A percentile compares a stretch with the other conserved stretches of the same genome.
These are phyloP conservation scores for Trichosporon ovoides DNA, from an alignment of 1,284 basidiomycete genomes.

Conservation along the genomic window DNA sequence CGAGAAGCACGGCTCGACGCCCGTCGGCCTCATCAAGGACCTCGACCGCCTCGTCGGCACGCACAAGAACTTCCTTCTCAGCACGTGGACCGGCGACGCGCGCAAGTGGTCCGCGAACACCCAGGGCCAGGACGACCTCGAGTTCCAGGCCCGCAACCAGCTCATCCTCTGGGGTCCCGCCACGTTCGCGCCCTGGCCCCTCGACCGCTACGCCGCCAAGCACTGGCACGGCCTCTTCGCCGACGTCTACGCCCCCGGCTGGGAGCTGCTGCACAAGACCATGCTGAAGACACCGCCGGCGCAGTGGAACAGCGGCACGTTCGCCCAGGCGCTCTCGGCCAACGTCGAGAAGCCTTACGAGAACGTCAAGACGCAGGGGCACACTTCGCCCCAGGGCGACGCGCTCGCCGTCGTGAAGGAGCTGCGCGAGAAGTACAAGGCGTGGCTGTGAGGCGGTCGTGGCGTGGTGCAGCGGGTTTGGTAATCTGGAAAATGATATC, in stretches of 20 bases:
- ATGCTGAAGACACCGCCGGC: not conserved
- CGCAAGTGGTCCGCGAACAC: constrained; percentile 39
- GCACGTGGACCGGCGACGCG: constrained; percentile 49
- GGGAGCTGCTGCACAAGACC: constrained; percentile 42
- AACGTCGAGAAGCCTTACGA: not conserved
- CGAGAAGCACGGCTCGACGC: not conserved
- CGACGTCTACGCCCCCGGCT: constrained; percentile 48
- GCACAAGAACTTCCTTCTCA: constrained; percentile 46
- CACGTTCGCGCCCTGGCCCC: constrained; percentile 41
- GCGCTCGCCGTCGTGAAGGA: not conserved
- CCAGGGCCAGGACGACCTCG: constrained; percentile 24
- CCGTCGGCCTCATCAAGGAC: constrained; percentile 45
- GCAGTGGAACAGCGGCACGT: not conserved
- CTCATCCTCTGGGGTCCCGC: constrained; percentile 54
- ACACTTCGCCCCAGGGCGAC: not conserved
- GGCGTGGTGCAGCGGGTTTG: too few relatives aligned
- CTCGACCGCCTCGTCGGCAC: constrained; percentile 49
- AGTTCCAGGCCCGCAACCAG: constrained; percentile 52
- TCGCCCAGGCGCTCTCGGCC: not conserved
- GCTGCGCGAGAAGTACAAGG: not conserved
- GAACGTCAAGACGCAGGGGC: not conserved
- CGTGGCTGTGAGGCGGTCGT: not conserved
- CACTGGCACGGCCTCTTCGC: constrained; percentile 52
- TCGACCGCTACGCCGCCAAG: constrained; percentile 50
- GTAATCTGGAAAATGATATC: too few relatives aligned